Percentiles rank a stretch among this genome's conserved stretches.
phyloP scores from a whole-genome alignment of 306 rosid genomes.

The Mimosa bimucronata region DNA sequence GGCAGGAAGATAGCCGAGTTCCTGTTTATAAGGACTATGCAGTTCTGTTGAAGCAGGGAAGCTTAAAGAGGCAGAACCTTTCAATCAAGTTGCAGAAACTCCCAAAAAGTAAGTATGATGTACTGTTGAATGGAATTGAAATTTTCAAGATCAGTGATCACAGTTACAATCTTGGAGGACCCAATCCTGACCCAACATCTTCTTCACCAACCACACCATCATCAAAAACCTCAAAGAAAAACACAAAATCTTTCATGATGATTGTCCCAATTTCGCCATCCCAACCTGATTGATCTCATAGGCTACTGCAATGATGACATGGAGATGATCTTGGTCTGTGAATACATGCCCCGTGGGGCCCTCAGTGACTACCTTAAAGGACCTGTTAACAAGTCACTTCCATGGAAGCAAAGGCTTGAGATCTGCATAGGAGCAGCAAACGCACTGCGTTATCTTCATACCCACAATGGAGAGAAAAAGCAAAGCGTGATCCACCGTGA shows the following conservation, averaged over 20 bases:
- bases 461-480: background rate
- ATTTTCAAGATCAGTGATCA: conserved; percentile 15
- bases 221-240: background rate
- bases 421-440: conserved; percentile 47
- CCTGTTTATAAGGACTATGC: conserved; percentile 26
- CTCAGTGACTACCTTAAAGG: conserved; percentile 45
- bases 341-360: conserved; percentile 54
- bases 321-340: conserved; percentile 54
- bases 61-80: conserved; percentile 8
- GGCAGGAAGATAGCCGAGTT: background rate
- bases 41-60: background rate
- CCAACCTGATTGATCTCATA: conserved; percentile 45
- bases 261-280: conserved; percentile 41
- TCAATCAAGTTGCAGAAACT: conserved; percentile 2
- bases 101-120: background rate
- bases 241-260: background rate
- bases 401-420: conserved; percentile 49
- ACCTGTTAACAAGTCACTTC: background rate
- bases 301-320: conserved; percentile 41
- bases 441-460: conserved; percentile 52
- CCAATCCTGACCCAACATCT: background rate
- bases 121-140: conserved; percentile 25
- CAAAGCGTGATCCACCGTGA: conserved; percentile 57
- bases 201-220: background rate
- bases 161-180: background rate